A percentile compares a stretch with the other conserved stretches of the same genome.
Conservation (phyloP, 2,329 filamentous ascomycete genomes). For the Botrytis elliptica region DNA sequence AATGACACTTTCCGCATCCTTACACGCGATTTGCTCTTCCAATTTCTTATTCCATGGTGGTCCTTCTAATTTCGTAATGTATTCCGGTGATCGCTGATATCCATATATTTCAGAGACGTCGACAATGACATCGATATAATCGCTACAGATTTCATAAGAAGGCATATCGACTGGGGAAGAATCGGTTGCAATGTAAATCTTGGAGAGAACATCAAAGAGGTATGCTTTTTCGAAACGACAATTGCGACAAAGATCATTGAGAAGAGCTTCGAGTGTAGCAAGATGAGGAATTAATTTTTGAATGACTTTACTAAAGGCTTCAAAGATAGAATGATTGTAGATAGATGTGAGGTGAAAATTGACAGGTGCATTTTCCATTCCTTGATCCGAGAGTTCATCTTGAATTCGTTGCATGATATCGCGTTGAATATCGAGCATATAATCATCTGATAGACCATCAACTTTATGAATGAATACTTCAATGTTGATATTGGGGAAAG, state of each 20-base stretch:
- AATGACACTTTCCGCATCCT: slow-evolving; percentile 66
- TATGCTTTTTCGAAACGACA: slow-evolving; percentile 98
- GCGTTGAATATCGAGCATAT: slow-evolving; percentile 91
- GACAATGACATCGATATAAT: slow-evolving; percentile 98
- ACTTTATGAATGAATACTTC: slow-evolving; percentile 99
- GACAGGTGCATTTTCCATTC: slow-evolving; percentile 89
- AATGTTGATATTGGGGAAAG: slow-evolving; percentile 91
- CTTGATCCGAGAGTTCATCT: slow-evolving; percentile 90
- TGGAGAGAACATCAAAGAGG: slow-evolving; percentile 94
- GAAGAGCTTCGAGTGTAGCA: slow-evolving; percentile 86
- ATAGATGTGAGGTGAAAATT: slow-evolving; percentile 97
- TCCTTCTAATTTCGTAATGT: slow-evolving; percentile 56
- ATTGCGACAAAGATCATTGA: slow-evolving; percentile 89
- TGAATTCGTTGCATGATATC: slow-evolving; percentile 96
- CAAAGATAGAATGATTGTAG: slow-evolving; percentile 97
- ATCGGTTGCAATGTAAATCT: slow-evolving; percentile 98
- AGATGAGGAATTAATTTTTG: slow-evolving; percentile 95
- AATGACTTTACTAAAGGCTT: slow-evolving; percentile 97
- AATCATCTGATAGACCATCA: slow-evolving; percentile 95
- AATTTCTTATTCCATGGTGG: slow-evolving; percentile 60
- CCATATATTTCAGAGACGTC: slow-evolving; percentile 96
- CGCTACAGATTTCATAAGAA: slow-evolving; percentile 96
- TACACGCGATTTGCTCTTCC: slow-evolving; percentile 64
- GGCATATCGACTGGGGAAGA: slow-evolving; percentile 90
- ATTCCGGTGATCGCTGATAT: slow-evolving; percentile 60